A percentile compares a stretch with the other conserved stretches of the same genome.
Conservation (phyloP, 495 filamentous ascomycete species). For the Podospora sp. region DNA sequence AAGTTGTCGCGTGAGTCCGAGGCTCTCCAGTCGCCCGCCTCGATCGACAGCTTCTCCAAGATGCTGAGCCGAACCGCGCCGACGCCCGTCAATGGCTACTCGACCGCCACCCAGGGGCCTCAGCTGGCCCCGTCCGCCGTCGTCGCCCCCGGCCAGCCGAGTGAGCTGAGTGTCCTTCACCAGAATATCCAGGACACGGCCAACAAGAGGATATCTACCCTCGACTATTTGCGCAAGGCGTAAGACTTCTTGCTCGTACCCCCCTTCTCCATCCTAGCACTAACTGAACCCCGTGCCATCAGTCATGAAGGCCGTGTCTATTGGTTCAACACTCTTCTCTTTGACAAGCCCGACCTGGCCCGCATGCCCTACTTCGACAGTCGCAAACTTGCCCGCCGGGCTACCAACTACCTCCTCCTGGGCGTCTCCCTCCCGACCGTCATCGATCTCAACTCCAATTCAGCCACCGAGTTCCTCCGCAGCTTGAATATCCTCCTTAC, state of each 20-base stretch:
- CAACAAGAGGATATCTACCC: conserved; percentile 91
- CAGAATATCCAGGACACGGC: conserved; percentile 88
- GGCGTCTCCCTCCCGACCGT: conserved; percentile 88
- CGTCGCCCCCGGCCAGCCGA: conserved; percentile 37
- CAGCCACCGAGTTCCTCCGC: conserved; percentile 79
- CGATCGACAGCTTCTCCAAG: conserved; percentile 43
- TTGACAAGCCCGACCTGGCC: conserved; percentile 77
- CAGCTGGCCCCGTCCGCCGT: conserved; percentile 36
- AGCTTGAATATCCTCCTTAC: conserved; percentile 81
- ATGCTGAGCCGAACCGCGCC: conserved; percentile 47
- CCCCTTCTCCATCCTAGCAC: background rate
- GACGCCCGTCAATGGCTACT: conserved; percentile 33
- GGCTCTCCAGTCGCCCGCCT: conserved; percentile 37
- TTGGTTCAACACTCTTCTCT: conserved; percentile 96
- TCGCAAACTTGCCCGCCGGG: conserved; percentile 77
- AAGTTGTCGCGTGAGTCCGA: conserved; percentile 42
- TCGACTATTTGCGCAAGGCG: conserved; percentile 92
- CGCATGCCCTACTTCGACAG: conserved; percentile 84
- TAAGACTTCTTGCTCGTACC: conserved; percentile 47
- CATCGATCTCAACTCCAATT: conserved; percentile 78
- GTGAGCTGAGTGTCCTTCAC: conserved; percentile 53
- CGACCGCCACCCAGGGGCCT: conserved; percentile 31
- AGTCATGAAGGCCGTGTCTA: conserved; percentile 93
- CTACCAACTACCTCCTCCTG: conserved; percentile 90
- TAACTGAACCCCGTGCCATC: conserved; percentile 25